Evolutionary conservation across 805 yeast genomes (phyloP).

Genomic region (Clavispora phyllophila): DNA sequence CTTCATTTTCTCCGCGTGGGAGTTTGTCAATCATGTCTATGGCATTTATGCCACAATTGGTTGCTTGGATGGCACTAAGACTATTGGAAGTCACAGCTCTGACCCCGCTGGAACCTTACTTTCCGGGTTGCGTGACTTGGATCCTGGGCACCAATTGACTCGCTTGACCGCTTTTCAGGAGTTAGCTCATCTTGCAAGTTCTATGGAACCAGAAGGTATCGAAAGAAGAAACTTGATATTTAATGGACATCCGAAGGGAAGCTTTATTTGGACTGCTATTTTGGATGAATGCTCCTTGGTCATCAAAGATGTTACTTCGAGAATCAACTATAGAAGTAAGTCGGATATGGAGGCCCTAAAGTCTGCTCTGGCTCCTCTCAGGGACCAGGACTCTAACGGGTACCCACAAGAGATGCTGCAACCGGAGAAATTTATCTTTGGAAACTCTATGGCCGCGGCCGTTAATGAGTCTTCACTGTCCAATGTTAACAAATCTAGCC

Average conservation of each 20-base stretch:
- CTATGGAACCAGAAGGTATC: constrained; percentile 29
- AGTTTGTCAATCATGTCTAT: constrained; percentile 51
- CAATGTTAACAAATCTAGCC: constrained; percentile 11
- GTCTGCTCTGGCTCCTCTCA: constrained; percentile 12
- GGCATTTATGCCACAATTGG: constrained; percentile 68
- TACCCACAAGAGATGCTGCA: constrained; percentile 1
- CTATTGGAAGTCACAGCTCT: constrained; percentile 53
- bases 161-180: constrained; percentile 73
- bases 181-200: constrained; percentile 57
- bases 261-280: constrained; percentile 53
- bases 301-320: constrained; percentile 44
- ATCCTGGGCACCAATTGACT: constrained; percentile 23
- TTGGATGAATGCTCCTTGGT: constrained; percentile 56
- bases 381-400: constrained; percentile 11
- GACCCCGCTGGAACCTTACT: constrained; percentile 61
- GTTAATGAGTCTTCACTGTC: constrained; percentile 2
- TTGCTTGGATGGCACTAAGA: constrained; percentile 61
- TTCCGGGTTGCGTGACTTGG: constrained; percentile 56
- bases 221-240: constrained; percentile 52
- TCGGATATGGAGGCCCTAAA: constrained; percentile 28
- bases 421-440: constrained; percentile 22
- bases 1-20: constrained; percentile 44
- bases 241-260: constrained; percentile 41
- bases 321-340: constrained; percentile 31
- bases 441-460: constrained; percentile 23